phyloP scores from a whole-genome alignment of 2,329 filamentous ascomycete species.

The Aspergillus sp. region DNA sequence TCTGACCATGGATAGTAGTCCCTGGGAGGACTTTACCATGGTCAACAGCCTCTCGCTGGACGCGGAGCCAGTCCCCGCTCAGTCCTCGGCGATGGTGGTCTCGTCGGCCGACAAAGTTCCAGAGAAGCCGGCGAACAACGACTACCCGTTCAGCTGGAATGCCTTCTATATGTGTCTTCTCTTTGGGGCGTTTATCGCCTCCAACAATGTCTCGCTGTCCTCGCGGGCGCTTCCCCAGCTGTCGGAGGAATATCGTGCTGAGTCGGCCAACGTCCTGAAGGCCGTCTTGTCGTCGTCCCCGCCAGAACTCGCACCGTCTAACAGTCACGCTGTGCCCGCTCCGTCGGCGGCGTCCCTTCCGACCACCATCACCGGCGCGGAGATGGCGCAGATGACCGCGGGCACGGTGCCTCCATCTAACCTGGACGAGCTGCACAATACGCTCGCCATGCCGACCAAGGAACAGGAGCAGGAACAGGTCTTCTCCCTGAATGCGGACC shows the following conservation, averaged over 20 bases:
- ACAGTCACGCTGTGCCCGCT: conserved; percentile 32
- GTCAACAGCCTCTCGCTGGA: conserved; percentile 59
- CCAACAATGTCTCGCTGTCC: conserved; percentile 67
- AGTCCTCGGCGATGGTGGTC: conserved; percentile 34
- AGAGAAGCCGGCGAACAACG: conserved; percentile 53
- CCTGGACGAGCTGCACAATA: conserved; percentile 66
- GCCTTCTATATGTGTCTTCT: conserved; percentile 93
- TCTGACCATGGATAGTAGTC: conserved; percentile 70
- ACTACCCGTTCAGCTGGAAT: conserved; percentile 66
- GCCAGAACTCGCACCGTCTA: conserved; percentile 53
- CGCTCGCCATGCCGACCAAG: conserved; percentile 71
- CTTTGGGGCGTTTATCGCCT: conserved; percentile 92
- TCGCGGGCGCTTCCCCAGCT: conserved; percentile 55
- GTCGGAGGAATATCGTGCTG: conserved; percentile 48
- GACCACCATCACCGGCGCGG: conserved; percentile 36
- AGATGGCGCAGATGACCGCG: conserved; percentile 41
- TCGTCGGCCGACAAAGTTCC: conserved; percentile 39
- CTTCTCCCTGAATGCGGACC: conserved; percentile 79
- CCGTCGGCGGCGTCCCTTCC: conserved; percentile 24
- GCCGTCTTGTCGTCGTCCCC: conserved; percentile 45
- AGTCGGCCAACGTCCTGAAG: conserved; percentile 48
- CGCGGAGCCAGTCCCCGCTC: conserved; percentile 33
- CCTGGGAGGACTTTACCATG: conserved; percentile 82
- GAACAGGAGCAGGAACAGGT: conserved; percentile 85
- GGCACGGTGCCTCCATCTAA: conserved; percentile 30